phyloP scores from a whole-genome alignment of 208 protist species.

The Acanthamoeba sp. region DNA sequence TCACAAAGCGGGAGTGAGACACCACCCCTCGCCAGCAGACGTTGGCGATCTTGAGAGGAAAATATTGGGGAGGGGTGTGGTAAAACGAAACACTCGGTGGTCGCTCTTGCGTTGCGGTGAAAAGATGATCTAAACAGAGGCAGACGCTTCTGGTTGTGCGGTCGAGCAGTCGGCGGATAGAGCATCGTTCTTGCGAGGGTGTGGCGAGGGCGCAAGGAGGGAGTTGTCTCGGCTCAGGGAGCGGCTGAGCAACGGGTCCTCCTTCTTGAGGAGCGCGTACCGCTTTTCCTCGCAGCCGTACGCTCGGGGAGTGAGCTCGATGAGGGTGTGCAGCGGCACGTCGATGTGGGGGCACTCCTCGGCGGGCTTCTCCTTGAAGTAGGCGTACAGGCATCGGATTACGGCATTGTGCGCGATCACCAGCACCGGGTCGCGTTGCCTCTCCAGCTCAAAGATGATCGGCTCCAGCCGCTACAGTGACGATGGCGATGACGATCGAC shows the following conservation, averaged over 20 bases:
- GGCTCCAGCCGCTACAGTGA: conserved; percentile 75
- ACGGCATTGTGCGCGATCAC: conserved; percentile 85
- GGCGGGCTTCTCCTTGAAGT: conserved; percentile 79
- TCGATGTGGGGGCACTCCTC: conserved; percentile 81
- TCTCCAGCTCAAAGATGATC: conserved; percentile 82
- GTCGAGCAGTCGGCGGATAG: no score
- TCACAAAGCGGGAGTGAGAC: no score
- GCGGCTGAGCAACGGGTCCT: neutral
- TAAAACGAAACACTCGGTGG: no score
- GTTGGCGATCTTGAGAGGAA: no score
- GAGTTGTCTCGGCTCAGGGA: conserved; percentile 2
- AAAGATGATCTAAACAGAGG: no score
- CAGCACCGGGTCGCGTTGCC: conserved; percentile 78
- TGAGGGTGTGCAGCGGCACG: conserved; percentile 86
- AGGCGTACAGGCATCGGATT: conserved; percentile 82
- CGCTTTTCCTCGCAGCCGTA: conserved; percentile 83
- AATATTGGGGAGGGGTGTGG: no score
- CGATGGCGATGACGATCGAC: neutral
- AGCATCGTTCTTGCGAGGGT: no score
- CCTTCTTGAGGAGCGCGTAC: conserved; percentile 25
- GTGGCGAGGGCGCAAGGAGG: no score
- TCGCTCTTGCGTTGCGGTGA: no score
- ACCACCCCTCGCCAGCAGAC: no score
- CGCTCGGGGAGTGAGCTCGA: conserved; percentile 81
- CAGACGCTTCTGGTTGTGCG: no score